phyloP scores from a whole-genome alignment of 225 moss, liverwort and hornwort genomes.

The Neckera pumila region DNA sequence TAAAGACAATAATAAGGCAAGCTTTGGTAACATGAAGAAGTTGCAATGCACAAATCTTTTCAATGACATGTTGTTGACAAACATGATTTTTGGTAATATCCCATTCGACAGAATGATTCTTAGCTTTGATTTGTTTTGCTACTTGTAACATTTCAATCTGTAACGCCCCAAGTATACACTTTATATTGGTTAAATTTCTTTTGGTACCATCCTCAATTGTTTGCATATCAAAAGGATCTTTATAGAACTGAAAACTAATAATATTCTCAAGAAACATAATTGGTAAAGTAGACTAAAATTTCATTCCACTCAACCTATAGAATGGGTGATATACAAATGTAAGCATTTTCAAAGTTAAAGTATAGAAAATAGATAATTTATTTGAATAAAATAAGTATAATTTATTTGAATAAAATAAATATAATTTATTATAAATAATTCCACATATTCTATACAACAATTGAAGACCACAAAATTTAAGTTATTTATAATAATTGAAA shows the following conservation, averaged over 20 bases:
- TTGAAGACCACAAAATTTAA: fast-evolving
- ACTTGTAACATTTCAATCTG: slow-evolving; percentile 68
- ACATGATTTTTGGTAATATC: slow-evolving; percentile 43
- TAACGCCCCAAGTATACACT: not conserved
- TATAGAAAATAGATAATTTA: too few species aligned
- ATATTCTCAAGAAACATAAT: not conserved
- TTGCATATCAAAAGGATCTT: too few species aligned
- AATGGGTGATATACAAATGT: not conserved
- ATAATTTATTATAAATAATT: fast-evolving
- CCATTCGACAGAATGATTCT: slow-evolving; percentile 62
- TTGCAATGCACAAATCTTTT: slow-evolving; percentile 76
- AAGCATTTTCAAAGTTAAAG: too few species aligned
- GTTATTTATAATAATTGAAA: not conserved
- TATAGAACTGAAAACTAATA: not conserved
- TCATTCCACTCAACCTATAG: not conserved
- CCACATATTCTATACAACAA: not conserved
- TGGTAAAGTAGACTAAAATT: not conserved
- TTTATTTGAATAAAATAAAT: too few species aligned
- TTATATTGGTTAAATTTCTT: fast-evolving
- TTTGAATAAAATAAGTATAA: too few species aligned
- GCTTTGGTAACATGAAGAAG: slow-evolving; percentile 81
- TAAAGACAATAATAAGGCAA: not conserved
- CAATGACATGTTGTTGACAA: slow-evolving; percentile 40
- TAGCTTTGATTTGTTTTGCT: slow-evolving; percentile 51
- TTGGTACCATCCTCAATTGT: not conserved